Evolutionary conservation across 2,329 filamentous ascomycete genomes (phyloP).

Genomic region (Phialocephala sp.): DNA sequence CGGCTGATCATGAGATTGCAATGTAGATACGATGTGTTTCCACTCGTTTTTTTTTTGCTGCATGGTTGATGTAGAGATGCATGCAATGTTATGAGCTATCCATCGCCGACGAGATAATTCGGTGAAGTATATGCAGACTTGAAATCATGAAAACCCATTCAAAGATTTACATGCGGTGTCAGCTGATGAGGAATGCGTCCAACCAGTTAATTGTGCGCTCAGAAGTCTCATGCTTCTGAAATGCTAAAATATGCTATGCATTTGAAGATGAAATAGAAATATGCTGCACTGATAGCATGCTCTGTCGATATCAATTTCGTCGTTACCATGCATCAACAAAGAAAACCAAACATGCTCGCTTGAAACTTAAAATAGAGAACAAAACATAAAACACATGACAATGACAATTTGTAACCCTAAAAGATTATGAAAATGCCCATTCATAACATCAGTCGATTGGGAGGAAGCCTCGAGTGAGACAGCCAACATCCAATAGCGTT

Average conservation of each 20-base stretch:
- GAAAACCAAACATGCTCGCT: neutral
- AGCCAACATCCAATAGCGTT: slow-evolving; percentile 10
- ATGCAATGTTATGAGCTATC: too few species aligned
- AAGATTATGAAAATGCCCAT: neutral
- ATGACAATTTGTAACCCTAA: neutral
- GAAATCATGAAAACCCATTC: too few species aligned
- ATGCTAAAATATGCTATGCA: neutral
- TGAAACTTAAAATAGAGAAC: neutral
- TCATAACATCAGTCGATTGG: neutral
- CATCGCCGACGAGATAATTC: too few species aligned
- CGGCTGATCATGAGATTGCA: too few species aligned
- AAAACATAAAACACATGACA: neutral
- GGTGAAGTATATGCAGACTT: too few species aligned
- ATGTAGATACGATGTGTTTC: too few species aligned
- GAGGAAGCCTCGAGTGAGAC: slow-evolving; percentile 6
- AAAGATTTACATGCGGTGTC: neutral
- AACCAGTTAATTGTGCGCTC: neutral
- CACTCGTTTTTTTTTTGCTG: too few species aligned
- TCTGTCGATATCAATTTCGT: slow-evolving; percentile 4
- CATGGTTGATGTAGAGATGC: too few species aligned
- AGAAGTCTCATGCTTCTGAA: too few species aligned
- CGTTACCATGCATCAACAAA: neutral
- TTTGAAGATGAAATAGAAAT: neutral
- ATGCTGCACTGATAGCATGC: neutral
- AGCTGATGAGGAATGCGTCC: neutral